Percentiles rank a stretch among this genome's conserved stretches.
These are phyloP conservation scores for Nakazawaea laoshanensis DNA, from an alignment of 805 yeast genomes.

Conservation along the genomic window DNA sequence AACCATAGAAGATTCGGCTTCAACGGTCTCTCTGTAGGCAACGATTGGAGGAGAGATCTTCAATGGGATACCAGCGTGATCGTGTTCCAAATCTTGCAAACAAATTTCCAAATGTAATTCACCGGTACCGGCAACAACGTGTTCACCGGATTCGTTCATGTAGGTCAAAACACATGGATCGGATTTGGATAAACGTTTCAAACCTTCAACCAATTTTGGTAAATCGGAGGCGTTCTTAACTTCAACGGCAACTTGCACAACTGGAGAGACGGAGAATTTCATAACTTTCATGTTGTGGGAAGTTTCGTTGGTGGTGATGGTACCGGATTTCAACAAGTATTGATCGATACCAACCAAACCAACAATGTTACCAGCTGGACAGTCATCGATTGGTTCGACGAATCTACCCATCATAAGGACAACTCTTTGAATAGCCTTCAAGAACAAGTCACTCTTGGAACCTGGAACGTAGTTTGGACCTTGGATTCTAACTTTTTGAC, in stretches of 20 bases:
- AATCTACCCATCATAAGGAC: slow-evolving; percentile 99
- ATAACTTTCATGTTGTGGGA: slow-evolving; percentile 99
- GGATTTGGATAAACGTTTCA: slow-evolving; percentile 98
- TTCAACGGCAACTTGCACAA: slow-evolving; percentile 99
- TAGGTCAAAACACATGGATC: slow-evolving; percentile 94
- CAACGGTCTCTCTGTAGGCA: slow-evolving; percentile 97
- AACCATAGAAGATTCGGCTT: slow-evolving; percentile 85
- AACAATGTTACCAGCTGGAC: slow-evolving; percentile 99
- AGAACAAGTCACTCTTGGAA: slow-evolving; percentile 93
- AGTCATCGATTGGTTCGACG: slow-evolving; percentile 97
- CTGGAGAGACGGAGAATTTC: slow-evolving; percentile 99
- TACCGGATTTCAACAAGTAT: slow-evolving; percentile 99
- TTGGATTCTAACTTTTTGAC: slow-evolving; percentile 99
- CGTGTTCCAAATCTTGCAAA: slow-evolving; percentile 90
- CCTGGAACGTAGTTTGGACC: slow-evolving; percentile 99
- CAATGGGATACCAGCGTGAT: slow-evolving; percentile 99
- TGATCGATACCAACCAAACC: slow-evolving; percentile 99
- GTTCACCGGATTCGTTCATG: slow-evolving; percentile 96
- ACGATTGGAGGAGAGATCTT: slow-evolving; percentile 97
- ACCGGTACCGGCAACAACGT: slow-evolving; percentile 99
- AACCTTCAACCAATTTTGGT: slow-evolving; percentile 99
- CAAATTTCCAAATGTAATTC: slow-evolving; percentile 99
- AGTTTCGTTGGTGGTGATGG: slow-evolving; percentile 91
- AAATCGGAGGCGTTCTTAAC: slow-evolving; percentile 99
- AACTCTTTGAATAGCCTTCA: slow-evolving; percentile 97